A percentile compares a stretch with the other conserved stretches of the same genome.
phyloP scores from a whole-genome alignment of 108 stramenopile genomes.

The Heterococcus sp. region DNA sequence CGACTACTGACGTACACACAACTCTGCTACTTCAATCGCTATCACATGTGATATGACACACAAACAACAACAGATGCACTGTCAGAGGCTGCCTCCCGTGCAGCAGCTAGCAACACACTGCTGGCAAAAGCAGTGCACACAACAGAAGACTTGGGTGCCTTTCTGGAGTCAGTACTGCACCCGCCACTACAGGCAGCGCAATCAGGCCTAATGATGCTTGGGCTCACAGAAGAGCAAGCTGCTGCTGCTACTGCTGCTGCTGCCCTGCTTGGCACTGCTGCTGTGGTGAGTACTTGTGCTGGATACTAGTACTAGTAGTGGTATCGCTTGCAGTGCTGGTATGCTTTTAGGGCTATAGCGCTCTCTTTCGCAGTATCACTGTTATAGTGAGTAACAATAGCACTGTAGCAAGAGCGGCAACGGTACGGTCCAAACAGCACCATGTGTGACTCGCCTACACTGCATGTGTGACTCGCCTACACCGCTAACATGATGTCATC shows the following conservation, averaged over 20 bases:
- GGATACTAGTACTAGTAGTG: background rate
- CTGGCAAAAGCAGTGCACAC: background rate
- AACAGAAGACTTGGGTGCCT: background rate
- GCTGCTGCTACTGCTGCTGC: background rate
- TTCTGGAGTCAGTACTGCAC: background rate
- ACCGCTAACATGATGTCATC: conserved; percentile 51
- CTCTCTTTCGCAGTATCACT: background rate
- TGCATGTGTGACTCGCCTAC: background rate
- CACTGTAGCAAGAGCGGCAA: background rate
- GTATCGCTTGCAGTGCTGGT: background rate
- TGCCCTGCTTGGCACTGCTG: conserved; percentile 6
- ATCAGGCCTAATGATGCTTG: background rate
- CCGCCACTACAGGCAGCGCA: background rate
- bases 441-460: background rate
- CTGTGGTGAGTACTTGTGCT: conserved; percentile 1
- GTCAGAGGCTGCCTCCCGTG: background rate
- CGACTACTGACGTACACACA: too few species aligned
- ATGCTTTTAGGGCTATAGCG: background rate
- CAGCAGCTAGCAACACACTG: background rate
- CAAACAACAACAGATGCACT: background rate
- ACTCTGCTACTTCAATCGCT: background rate
- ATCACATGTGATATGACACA: background rate
- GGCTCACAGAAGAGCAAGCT: conserved; percentile 1
- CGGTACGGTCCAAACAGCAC: too few species aligned
- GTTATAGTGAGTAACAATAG: background rate